Conservation (phyloP, 2,329 filamentous ascomycete species). For the Venturia asperata region DNA sequence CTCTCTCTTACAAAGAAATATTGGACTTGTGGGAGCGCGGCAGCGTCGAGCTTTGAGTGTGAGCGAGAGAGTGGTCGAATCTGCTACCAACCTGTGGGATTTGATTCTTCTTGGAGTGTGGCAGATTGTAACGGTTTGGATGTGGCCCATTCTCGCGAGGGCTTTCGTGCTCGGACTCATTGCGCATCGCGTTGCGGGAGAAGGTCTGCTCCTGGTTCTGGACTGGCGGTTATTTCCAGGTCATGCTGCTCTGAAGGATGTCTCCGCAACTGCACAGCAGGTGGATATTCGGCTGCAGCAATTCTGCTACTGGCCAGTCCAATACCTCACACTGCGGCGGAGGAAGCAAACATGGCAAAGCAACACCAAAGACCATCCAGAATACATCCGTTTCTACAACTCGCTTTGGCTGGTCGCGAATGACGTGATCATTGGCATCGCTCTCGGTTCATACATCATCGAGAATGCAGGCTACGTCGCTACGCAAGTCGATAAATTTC, state of each 20-base stretch:
- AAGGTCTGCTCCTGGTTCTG: constrained; percentile 68
- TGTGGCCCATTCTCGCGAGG: constrained; percentile 66
- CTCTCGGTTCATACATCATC: constrained; percentile 91
- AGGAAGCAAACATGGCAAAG: constrained; percentile 91
- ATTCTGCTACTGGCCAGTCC: constrained; percentile 98
- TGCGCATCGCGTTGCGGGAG: constrained; percentile 70
- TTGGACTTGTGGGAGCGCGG: constrained; percentile 72
- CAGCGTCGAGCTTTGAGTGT: constrained; percentile 83
- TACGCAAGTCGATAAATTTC: constrained; percentile 64
- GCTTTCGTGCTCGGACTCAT: constrained; percentile 73
- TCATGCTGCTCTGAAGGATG: constrained; percentile 81
- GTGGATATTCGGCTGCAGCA: constrained; percentile 95
- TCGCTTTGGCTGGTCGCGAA: constrained; percentile 97
- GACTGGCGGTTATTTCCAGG: constrained; percentile 78
- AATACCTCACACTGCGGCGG: constrained; percentile 85
- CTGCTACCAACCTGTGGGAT: constrained; percentile 78
- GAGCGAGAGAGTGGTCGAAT: constrained; percentile 88
- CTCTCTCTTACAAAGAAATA: constrained; percentile 78
- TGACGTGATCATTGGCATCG: constrained; percentile 97
- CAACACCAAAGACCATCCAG: constrained; percentile 87
- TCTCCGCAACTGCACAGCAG: constrained; percentile 94
- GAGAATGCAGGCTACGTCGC: constrained; percentile 87
- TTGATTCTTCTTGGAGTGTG: constrained; percentile 62
- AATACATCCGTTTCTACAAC: constrained; percentile 99
- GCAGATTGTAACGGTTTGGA: constrained; percentile 63